A percentile compares a stretch with the other conserved stretches of the same genome.
Conservation (phyloP, 441 rosid species). For the Populus hybrid region DNA sequence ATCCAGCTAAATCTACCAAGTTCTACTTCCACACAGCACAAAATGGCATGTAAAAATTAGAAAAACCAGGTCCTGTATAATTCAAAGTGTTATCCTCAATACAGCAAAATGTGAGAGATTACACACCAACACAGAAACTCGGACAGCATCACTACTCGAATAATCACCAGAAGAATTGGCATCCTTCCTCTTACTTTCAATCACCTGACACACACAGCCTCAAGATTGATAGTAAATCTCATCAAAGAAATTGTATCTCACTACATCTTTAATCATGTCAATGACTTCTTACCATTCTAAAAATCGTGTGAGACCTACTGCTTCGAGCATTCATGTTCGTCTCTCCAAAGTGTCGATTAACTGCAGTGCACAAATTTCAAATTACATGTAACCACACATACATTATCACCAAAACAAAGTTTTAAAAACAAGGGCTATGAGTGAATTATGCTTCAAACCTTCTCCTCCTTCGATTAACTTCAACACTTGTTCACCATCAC, state of each 20-base stretch:
- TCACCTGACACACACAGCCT: constrained; percentile 49
- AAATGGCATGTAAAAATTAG: constrained; percentile 9
- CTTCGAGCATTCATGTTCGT: constrained; percentile 95
- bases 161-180: constrained; percentile 28
- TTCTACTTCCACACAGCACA: constrained; percentile 43
- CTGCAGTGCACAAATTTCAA: constrained; percentile 36
- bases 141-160: constrained; percentile 59
- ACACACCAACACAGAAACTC: constrained; percentile 87
- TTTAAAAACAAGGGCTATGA: background rate
- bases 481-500: constrained; percentile 72
- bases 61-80: background rate
- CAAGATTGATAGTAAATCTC: background rate
- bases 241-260: background rate
- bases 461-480: constrained; percentile 79
- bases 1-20: constrained; percentile 93
- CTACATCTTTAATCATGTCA: background rate
- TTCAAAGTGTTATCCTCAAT: background rate
- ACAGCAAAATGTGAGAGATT: constrained; percentile 9
- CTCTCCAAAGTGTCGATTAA: constrained; percentile 90
- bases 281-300: constrained; percentile 70
- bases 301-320: constrained; percentile 95
- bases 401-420: constrained; percentile 12
- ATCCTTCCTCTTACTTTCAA: constrained; percentile 82
- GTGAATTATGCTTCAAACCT: constrained; percentile 45
- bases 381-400: constrained; percentile 6